These are phyloP conservation scores for Mucor circinelloides DNA, from an alignment of 371 early-diverging fungal species.

Conservation along the genomic window DNA sequence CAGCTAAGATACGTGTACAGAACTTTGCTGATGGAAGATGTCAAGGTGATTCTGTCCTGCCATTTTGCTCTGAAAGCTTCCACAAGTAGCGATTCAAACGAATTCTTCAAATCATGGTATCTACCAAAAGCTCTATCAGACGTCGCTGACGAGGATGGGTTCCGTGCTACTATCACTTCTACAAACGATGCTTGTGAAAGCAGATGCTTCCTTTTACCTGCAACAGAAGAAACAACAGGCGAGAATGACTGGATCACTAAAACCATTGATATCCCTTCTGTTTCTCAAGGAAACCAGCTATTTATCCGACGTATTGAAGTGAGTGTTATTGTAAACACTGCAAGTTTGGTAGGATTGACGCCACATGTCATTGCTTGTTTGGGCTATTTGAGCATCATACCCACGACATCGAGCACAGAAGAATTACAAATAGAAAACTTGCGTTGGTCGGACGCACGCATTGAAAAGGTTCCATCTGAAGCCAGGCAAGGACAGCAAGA, in stretches of 20 bases:
- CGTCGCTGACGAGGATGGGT: background rate
- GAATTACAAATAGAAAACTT: background rate
- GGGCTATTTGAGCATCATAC: constrained; percentile 22
- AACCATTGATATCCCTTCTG: constrained; percentile 8
- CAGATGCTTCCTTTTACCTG: constrained; percentile 12
- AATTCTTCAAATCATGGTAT: background rate
- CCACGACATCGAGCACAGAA: background rate
- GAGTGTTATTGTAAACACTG: constrained; percentile 8
- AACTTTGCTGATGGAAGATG: constrained; percentile 3
- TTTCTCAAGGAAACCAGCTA: background rate
- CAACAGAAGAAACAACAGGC: constrained; percentile 2
- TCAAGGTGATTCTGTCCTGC: constrained; percentile 7
- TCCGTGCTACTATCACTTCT: background rate
- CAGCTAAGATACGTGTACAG: constrained; percentile 7
- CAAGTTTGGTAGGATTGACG: constrained; percentile 2
- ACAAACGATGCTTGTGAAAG: background rate
- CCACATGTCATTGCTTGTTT: constrained; percentile 13
- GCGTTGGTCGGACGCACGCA: background rate
- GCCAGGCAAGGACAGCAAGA: background rate
- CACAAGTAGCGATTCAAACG: background rate
- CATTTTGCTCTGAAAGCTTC: constrained; percentile 7
- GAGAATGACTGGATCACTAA: constrained; percentile 19
- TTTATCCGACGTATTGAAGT: constrained; percentile 7
- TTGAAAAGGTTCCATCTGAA: background rate
- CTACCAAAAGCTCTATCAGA: background rate